phyloP scores from a whole-genome alignment of 2,329 filamentous ascomycete genomes.

The Tolypocladium ovalisporum region DNA sequence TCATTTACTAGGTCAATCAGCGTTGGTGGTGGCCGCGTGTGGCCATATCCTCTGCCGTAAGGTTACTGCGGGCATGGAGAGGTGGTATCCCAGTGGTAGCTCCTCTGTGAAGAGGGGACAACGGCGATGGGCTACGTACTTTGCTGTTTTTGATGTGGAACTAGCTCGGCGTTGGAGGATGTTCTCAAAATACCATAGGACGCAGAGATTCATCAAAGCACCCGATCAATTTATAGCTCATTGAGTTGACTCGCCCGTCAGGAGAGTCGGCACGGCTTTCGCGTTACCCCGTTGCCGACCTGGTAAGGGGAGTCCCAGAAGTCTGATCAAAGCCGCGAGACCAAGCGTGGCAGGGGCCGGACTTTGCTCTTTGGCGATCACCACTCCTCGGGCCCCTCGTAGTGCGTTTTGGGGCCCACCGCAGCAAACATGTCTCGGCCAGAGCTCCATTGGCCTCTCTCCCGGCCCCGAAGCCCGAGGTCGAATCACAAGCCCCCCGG shows the following conservation, averaged over 20 bases:
- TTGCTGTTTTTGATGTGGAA: neutral
- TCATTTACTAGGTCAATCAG: slow-evolving; percentile 61
- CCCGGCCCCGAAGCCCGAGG: neutral
- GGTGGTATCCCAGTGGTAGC: neutral
- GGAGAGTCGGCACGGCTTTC: neutral
- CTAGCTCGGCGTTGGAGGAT: neutral
- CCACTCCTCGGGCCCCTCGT: too few relatives aligned
- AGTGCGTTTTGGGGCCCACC: neutral
- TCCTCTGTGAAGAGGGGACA: neutral
- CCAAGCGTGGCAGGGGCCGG: neutral
- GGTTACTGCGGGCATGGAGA: neutral
- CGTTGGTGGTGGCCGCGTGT: neutral
- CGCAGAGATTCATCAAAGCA: neutral
- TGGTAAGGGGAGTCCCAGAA: neutral
- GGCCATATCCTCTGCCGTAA: neutral
- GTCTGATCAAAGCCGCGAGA: neutral
- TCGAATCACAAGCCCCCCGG: too few relatives aligned
- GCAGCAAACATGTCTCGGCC: neutral
- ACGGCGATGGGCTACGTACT: neutral
- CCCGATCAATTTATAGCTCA: neutral
- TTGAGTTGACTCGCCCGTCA: neutral
- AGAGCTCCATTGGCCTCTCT: neutral
- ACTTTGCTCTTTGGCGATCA: too few relatives aligned
- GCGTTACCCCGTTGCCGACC: neutral
- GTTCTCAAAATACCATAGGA: neutral